phyloP scores from a whole-genome alignment of 23 red algal species.

The Gracilariopsis chorda region DNA sequence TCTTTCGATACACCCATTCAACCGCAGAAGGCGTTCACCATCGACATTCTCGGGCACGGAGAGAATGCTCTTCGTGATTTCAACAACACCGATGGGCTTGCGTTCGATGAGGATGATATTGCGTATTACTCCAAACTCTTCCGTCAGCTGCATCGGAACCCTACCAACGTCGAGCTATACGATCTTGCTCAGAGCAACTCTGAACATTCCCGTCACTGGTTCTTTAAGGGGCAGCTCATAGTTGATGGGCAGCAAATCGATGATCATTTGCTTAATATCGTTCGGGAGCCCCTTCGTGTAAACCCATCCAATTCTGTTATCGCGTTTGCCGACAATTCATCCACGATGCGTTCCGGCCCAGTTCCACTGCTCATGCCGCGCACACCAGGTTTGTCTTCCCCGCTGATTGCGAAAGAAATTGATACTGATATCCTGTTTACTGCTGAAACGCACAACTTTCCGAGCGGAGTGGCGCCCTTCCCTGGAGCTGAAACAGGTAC shows the following conservation, averaged over 20 bases:
- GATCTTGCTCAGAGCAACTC: slow-evolving; percentile 99
- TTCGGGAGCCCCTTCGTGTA: slow-evolving; percentile 69
- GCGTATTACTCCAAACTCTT: slow-evolving; percentile 87
- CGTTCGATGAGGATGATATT: slow-evolving; percentile 92
- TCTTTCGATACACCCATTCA: slow-evolving; percentile 45
- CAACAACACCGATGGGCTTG: slow-evolving; percentile 67
- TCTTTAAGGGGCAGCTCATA: slow-evolving; percentile 88
- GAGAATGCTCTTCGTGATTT: slow-evolving; percentile 38
- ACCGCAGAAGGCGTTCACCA: neutral
- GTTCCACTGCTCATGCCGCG: slow-evolving; percentile 45
- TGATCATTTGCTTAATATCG: slow-evolving; percentile 76
- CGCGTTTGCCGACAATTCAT: slow-evolving; percentile 98
- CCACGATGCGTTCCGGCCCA: slow-evolving; percentile 71
- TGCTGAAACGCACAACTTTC: slow-evolving; percentile 99
- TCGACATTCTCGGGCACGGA: slow-evolving; percentile 74
- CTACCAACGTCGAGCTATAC: slow-evolving; percentile 97
- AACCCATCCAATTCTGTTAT: slow-evolving; percentile 86
- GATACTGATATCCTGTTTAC: slow-evolving; percentile 91
- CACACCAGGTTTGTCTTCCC: slow-evolving; percentile 39
- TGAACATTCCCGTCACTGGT: slow-evolving; percentile 99
- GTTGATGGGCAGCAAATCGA: slow-evolving; percentile 69
- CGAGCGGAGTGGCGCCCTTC: slow-evolving; percentile 96
- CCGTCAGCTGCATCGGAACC: slow-evolving; percentile 71
- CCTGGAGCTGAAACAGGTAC: slow-evolving; percentile 98
- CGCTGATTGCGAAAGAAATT: neutral